These are phyloP conservation scores for Brassica napus DNA, from an alignment of 345 rosid species.

Conservation along the genomic window Da-Ae NC_063445.1:57307001-57307500, in stretches of 20 bases:
- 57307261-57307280: slow-evolving; percentile 20
- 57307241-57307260: neutral
- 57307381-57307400: slow-evolving; percentile 33
- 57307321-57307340: slow-evolving; percentile 36
- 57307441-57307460: slow-evolving; percentile 36
- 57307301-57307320: slow-evolving; percentile 36
- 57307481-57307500: slow-evolving; percentile 9
- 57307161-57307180: neutral
- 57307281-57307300: slow-evolving; percentile 12
- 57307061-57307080: neutral
- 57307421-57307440: slow-evolving; percentile 35
- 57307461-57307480: slow-evolving; percentile 20
- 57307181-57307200: neutral
- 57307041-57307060: neutral
- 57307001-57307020: slow-evolving; percentile 33
- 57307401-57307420: slow-evolving; percentile 38
- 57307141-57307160: neutral
- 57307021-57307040: slow-evolving; percentile 24
- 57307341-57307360: neutral
- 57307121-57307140: slow-evolving; percentile 5
- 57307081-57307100: neutral
- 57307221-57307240: neutral
- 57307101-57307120: neutral
- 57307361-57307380: neutral
- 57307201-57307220: neutral